Conservation (phyloP, 345 rosid genomes). For the Erucastrum elatum region DNA sequence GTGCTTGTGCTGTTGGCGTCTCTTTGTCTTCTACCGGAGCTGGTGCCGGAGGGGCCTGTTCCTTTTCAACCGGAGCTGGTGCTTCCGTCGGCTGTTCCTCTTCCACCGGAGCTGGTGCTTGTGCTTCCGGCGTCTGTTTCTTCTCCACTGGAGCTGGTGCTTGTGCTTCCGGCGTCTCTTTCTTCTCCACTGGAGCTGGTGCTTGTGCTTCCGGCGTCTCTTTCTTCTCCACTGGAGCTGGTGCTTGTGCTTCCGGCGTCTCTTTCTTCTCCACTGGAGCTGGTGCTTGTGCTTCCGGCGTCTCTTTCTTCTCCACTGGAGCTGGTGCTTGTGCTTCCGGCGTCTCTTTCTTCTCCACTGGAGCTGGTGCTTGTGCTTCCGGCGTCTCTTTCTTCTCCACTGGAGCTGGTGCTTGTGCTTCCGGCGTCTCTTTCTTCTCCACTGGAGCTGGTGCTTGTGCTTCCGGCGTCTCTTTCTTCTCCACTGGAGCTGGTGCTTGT, state of each 20-base stretch:
- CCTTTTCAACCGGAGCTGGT: constrained; percentile 17
- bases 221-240: not conserved
- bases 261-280: not conserved
- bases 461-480: no score
- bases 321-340: constrained; percentile 16
- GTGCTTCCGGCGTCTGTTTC: not conserved
- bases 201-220: constrained; percentile 10
- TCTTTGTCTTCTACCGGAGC: not conserved
- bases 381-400: no score
- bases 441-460: constrained; percentile 33
- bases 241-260: constrained; percentile 16
- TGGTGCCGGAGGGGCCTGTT: not conserved
- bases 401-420: constrained; percentile 32
- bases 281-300: constrained; percentile 17
- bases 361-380: not conserved
- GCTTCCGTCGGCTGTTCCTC: not conserved
- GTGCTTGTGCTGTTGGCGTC: constrained; percentile 16
- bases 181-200: constrained; percentile 22
- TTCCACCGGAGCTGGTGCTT: constrained; percentile 22
- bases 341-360: not conserved
- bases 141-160: constrained; percentile 40
- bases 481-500: constrained; percentile 34
- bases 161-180: not conserved
- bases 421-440: no score
- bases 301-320: not conserved